phyloP scores from a whole-genome alignment of 768 basidiomycete genomes.

The Boletus rubescentipes region DNA sequence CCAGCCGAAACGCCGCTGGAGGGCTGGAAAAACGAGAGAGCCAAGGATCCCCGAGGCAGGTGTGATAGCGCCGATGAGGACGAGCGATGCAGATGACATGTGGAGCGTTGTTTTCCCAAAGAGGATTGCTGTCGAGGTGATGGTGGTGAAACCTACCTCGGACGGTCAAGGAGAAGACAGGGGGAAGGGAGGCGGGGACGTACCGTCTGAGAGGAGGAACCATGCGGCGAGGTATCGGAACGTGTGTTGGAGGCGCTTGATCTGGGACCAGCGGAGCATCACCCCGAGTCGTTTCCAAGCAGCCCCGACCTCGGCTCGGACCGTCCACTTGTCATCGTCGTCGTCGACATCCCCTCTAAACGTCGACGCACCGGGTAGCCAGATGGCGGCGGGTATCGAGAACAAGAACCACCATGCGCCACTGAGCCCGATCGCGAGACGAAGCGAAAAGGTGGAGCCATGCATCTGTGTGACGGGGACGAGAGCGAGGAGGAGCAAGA shows the following conservation, averaged over 20 bases:
- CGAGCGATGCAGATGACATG: slow-evolving; percentile 75
- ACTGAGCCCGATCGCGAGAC: slow-evolving; percentile 81
- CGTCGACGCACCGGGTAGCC: slow-evolving; percentile 51
- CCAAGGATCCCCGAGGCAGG: slow-evolving; percentile 79
- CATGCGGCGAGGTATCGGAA: slow-evolving; percentile 91
- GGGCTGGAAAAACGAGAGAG: slow-evolving; percentile 73
- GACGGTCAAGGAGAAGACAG: not conserved
- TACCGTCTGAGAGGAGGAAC: slow-evolving; percentile 93
- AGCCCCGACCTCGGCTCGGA: slow-evolving; percentile 49
- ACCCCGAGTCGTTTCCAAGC: slow-evolving; percentile 77
- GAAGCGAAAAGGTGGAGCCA: slow-evolving; percentile 75
- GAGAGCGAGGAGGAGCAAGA: slow-evolving; percentile 68
- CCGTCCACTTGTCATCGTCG: slow-evolving; percentile 41
- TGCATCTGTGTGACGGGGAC: slow-evolving; percentile 73
- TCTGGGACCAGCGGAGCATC: slow-evolving; percentile 74
- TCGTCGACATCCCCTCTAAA: slow-evolving; percentile 7
- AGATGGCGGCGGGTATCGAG: slow-evolving; percentile 73
- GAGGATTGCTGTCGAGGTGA: slow-evolving; percentile 87
- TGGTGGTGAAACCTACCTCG: slow-evolving; percentile 77
- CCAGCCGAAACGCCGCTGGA: slow-evolving; percentile 67
- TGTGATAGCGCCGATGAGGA: slow-evolving; percentile 77
- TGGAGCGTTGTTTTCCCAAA: slow-evolving; percentile 88
- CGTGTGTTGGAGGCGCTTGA: slow-evolving; percentile 74
- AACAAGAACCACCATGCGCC: slow-evolving; percentile 89
- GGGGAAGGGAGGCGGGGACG: slow-evolving; percentile 15